Conservation (phyloP, 805 yeast genomes). For the Myxozyma neglecta region DNA sequence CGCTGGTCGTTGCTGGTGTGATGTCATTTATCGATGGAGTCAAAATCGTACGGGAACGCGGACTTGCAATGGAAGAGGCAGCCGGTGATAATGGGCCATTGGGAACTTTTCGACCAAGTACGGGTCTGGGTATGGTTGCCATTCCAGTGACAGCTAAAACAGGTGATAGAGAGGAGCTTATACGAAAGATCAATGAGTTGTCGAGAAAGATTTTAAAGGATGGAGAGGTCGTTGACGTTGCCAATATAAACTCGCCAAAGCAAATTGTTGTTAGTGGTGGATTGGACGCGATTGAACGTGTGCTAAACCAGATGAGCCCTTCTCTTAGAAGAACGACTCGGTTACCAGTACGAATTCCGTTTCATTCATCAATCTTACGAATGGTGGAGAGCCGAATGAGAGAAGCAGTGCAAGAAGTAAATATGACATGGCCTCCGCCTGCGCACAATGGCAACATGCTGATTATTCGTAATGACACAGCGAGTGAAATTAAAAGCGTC, state of each 20-base stretch:
- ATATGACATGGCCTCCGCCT: background rate
- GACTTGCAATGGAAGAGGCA: constrained; percentile 26
- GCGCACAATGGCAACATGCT: background rate
- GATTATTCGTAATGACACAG: constrained; percentile 14
- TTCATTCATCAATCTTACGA: constrained; percentile 21
- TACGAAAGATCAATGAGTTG: background rate
- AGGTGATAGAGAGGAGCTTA: background rate
- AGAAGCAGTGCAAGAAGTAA: background rate
- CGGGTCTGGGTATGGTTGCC: constrained; percentile 25
- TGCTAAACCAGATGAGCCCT: background rate
- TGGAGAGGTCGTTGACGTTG: constrained; percentile 10
- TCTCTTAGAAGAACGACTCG: constrained; percentile 6
- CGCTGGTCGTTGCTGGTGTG: constrained; percentile 24
- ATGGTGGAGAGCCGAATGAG: constrained; percentile 16
- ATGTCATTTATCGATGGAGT: constrained; percentile 21
- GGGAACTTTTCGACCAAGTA: background rate
- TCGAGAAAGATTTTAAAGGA: background rate
- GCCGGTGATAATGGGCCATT: background rate
- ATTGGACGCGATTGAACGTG: constrained; percentile 10
- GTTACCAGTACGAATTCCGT: constrained; percentile 24
- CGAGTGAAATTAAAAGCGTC: background rate
- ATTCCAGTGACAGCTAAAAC: constrained; percentile 2
- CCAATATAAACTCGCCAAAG: constrained; percentile 24
- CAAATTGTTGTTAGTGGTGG: constrained; percentile 28
- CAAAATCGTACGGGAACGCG: constrained; percentile 18